phyloP scores from a whole-genome alignment of 208 protist genomes.

The Trypanosoma platydactyli region DNA sequence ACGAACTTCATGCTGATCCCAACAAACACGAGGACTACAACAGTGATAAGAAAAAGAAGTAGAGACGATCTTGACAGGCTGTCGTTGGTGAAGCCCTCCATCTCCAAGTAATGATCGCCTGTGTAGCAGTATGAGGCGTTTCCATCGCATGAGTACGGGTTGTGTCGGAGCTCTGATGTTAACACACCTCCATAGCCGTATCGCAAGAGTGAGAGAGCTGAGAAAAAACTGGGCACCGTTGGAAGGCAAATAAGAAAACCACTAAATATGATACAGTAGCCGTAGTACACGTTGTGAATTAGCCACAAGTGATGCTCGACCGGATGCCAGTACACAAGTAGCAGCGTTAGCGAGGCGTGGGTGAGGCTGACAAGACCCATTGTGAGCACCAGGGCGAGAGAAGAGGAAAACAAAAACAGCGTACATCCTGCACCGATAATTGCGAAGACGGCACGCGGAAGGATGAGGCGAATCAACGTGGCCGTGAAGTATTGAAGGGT shows the following conservation, averaged over 20 bases:
- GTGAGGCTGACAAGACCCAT: conserved; percentile 42
- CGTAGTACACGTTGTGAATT: conserved; percentile 41
- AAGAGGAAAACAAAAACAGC: conserved; percentile 31
- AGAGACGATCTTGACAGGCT: conserved; percentile 19
- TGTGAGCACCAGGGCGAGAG: conserved; percentile 27
- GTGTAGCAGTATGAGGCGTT: conserved; percentile 30
- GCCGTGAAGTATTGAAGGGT: conserved; percentile 41
- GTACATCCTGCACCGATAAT: conserved; percentile 27
- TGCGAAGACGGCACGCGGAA: conserved; percentile 33
- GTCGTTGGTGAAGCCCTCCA: conserved; percentile 23
- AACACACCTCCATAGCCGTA: conserved; percentile 50
- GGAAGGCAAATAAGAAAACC: conserved; percentile 50
- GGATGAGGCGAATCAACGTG: conserved; percentile 37
- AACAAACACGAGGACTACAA: conserved; percentile 15
- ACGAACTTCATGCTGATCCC: conserved; percentile 17
- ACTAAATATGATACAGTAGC: conserved; percentile 51
- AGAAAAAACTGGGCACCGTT: conserved; percentile 33
- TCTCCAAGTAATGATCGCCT: conserved; percentile 27
- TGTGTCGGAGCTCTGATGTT: conserved; percentile 27
- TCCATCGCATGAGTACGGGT: conserved; percentile 27
- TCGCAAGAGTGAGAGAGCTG: conserved; percentile 41
- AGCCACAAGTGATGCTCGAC: conserved; percentile 23
- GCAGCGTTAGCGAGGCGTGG: conserved; percentile 36
- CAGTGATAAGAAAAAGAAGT: conserved; percentile 17
- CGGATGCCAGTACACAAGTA: conserved; percentile 45